Base-by-base conservation (phyloP, 441 rosid species). In the Hypseocharis bilobata region DNA sequence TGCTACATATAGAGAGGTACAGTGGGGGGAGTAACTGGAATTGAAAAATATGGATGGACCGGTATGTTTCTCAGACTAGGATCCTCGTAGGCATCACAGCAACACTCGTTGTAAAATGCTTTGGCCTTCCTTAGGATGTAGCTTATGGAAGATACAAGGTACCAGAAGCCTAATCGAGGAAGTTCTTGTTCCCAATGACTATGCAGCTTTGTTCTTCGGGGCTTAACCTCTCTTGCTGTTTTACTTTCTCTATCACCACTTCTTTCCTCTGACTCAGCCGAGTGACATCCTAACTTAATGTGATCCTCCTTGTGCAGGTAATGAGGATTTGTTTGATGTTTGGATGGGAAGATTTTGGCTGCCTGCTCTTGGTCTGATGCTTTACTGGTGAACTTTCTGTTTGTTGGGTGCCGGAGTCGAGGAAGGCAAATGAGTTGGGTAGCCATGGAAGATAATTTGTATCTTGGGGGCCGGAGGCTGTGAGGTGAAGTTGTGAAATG, bases 11-110 rank as follows among this genome's bases (percentile, higher is more conserved):
- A 13, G 23, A 22, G 23, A 52, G 22, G 28, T 23, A 1, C 57
- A 2, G 70, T 69, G n/a, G 75, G 65, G 26, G 60, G 74, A 0
- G 65, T 10, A 28, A 77, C 74, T 27, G 80, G 80, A 58, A 70
- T 59, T 3, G 80, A 77, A 71, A 77, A 70, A 70, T 70, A 74
- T 10, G 81, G 75, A 56, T 67, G 72, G 1, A 45, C 70, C 22
- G 14, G 30, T 20, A 28, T 42, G 3, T 49, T 34, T 51, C 59
- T 27, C 49, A 34, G 25, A 3, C 2, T 17, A 1, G 45, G 7
- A 25, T 47, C 66, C 1, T 58, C 60, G 20, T 32, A 60, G 54
- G 26, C 64, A 23, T 68, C 76, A 27, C 68, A 22, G 52, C 62
- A 68, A 16, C 54, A 32, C 40, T 54, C 73, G 17, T 77, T 70